Percentiles rank a stretch among this genome's conserved stretches.
These are phyloP conservation scores for Metrosideros polymorpha DNA, from an alignment of 441 rosid genomes.

Conservation along the genomic window DNA sequence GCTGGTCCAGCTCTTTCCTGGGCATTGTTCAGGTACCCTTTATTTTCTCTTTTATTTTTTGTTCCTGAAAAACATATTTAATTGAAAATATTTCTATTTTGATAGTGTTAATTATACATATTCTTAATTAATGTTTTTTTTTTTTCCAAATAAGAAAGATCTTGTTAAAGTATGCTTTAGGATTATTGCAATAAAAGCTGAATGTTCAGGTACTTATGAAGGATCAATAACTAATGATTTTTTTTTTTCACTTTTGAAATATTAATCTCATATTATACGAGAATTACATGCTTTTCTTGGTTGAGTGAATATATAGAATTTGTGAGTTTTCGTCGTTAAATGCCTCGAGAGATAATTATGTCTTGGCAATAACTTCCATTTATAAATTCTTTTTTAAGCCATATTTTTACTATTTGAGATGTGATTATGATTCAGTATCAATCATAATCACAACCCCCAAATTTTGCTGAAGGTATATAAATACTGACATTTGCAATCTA, in stretches of 20 bases:
- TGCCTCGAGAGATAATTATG: too few species aligned
- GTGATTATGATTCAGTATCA: not conserved
- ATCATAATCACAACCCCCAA: not conserved
- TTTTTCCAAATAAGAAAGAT: not conserved
- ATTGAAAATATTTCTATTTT: not conserved
- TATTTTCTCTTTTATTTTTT: too few species aligned
- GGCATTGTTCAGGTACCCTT: conserved; percentile 89
- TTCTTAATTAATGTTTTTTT: not conserved
- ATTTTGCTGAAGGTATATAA: not conserved
- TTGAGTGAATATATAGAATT: not conserved
- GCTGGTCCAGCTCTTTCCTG: conserved; percentile 83
- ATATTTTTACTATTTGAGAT: not conserved
- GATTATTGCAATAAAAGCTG: not conserved
- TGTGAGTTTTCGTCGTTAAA: too few species aligned
- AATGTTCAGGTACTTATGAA: not conserved
- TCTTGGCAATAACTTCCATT: not conserved
- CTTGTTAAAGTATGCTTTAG: not conserved
- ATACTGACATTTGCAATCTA: not conserved
- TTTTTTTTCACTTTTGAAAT: not conserved
- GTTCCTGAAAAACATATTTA: not conserved
- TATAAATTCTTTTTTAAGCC: not conserved
- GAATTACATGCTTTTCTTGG: not conserved
- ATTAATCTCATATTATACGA: not conserved
- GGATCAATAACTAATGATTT: not conserved
- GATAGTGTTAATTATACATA: too few species aligned